Percentiles rank a stretch among this genome's conserved stretches.
These are phyloP conservation scores for Climacium dendroides DNA, from an alignment of 225 moss, liverwort and hornwort species.

Conservation along the genomic window DNA sequence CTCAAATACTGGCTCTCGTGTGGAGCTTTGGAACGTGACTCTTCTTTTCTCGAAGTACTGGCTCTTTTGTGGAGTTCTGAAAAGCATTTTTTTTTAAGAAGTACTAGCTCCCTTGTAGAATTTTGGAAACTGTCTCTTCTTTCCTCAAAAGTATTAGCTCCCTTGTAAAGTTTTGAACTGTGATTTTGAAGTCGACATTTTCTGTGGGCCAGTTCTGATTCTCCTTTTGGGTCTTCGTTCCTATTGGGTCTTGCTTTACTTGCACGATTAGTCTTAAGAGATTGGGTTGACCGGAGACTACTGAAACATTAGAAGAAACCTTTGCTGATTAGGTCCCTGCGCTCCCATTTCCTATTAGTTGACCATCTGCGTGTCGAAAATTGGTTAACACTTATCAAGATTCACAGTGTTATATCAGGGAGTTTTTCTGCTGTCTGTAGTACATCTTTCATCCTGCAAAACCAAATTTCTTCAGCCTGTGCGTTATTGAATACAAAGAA, in stretches of 20 bases:
- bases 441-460: not conserved
- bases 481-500: not conserved
- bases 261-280: not conserved
- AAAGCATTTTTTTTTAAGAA: not conserved
- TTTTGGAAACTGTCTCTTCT: not conserved
- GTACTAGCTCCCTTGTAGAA: not conserved
- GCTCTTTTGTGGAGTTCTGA: not conserved
- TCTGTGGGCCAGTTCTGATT: not conserved
- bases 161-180: not conserved
- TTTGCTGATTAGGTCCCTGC: not conserved
- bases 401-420: not conserved
- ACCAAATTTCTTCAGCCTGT: not conserved
- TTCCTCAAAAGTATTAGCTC: not conserved
- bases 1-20: not conserved
- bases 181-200: not conserved
- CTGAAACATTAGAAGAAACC: not conserved
- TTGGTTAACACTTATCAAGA: not conserved
- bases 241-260: not conserved
- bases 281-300: not conserved
- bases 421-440: not conserved
- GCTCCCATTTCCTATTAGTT: not conserved
- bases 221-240: not conserved
- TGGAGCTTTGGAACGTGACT: not conserved
- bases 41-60: not conserved
- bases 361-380: not conserved